Evolutionary conservation across 2,329 filamentous ascomycete species (phyloP), one percentile per base, ranked within the genome.

Genomic region (Aspergillus glaucus): DNA sequence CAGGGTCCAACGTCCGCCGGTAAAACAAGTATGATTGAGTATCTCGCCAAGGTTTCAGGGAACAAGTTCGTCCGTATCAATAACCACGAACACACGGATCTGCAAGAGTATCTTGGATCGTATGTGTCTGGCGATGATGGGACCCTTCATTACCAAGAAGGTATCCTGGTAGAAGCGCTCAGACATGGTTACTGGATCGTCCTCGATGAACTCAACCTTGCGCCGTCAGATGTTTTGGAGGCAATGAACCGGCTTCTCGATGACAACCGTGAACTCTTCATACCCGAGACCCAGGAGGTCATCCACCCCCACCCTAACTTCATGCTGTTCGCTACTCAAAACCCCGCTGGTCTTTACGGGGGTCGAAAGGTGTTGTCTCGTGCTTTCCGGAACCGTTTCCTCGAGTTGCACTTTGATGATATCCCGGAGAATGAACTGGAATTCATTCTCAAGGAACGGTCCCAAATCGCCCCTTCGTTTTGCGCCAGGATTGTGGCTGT

Each of bases 1-100:
- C 93, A 99, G 68, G 93, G 93, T 3, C 93, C 94, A 10, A 99
- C 93, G 0, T 98, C 94, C 4, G 88, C 92, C 10, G 93, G 93
- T 55, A 99, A 99, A 71, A 99, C 93, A 0, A 97, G 92, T 69
- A 98, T 99, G 93, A 95, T 98, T 39, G 92, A 97, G 69, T 96
- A 95, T 65, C 79, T 99, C 34, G 92, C 94, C n/a, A 93, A 95
- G 62, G 86, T 88, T 48, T 97, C 90, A 26, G 93, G 94, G 3
- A 95, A 99, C 66, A 93, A 88, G 62, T 98, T 97, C 63, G 90
- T 98, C 40, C 84, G 93, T 51, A 98, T 99, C 75, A 99, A 99
- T 72, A 99, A 99, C 59, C 93, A 99, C 69, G 94, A 99, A 64
- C 93, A 98, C 63, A 98, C 93, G 0, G 93, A 99, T 67, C 75